Conservation (phyloP, 169 alveolate species). For the Plasmodium chabaudi region DNA sequence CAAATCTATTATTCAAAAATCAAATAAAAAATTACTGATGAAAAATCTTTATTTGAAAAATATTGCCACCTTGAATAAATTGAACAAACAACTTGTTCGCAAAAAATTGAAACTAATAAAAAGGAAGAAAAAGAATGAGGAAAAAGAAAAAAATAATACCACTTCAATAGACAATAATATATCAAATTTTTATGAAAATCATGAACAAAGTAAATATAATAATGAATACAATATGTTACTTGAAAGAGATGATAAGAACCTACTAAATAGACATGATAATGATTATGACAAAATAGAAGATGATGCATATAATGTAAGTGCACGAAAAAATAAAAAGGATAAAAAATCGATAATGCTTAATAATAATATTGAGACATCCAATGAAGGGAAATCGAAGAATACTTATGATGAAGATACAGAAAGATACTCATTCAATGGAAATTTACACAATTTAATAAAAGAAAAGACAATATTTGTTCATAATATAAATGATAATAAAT, state of each 20-base stretch:
- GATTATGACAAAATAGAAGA: neutral
- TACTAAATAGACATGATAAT: too few species aligned
- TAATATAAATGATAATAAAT: slow-evolving; percentile 15
- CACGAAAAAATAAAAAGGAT: slow-evolving; percentile 1
- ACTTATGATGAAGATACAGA: neutral
- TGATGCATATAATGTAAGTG: neutral
- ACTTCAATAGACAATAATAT: neutral
- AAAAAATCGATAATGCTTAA: neutral
- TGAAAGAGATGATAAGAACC: too few species aligned
- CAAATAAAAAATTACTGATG: slow-evolving; percentile 45
- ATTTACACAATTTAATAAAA: slow-evolving; percentile 27
- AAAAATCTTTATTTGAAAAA: slow-evolving; percentile 20
- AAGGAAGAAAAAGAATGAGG: neutral
- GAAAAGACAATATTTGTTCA: slow-evolving; percentile 24
- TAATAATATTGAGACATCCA: neutral
- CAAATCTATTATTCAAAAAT: slow-evolving; percentile 7
- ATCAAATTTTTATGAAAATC: neutral
- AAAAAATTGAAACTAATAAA: slow-evolving; percentile 7
- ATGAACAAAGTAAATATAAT: too few species aligned
- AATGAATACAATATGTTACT: too few species aligned
- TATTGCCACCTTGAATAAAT: slow-evolving; percentile 6
- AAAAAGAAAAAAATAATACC: neutral
- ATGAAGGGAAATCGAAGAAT: neutral
- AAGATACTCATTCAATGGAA: slow-evolving; percentile 6
- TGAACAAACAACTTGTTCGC: slow-evolving; percentile 7